Conservation (phyloP, 208 protist species). For the Acanthamoeba healyi region DNA sequence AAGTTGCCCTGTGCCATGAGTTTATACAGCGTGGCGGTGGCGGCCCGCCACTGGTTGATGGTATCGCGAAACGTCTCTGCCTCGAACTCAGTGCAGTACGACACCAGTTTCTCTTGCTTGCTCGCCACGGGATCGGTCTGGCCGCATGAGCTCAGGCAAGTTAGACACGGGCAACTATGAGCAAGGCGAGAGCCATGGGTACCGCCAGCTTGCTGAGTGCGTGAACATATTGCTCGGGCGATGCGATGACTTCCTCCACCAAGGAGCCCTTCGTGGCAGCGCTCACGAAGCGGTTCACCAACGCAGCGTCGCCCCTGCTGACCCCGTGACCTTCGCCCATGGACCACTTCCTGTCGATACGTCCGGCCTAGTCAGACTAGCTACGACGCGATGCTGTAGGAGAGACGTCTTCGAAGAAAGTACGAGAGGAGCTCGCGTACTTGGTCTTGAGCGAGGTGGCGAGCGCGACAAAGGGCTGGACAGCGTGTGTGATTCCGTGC, state of each 20-base stretch:
- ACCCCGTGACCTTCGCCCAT: neutral
- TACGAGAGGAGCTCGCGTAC: neutral
- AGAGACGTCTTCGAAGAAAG: neutral
- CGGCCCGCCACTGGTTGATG: neutral
- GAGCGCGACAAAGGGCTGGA: neutral
- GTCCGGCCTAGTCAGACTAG: neutral
- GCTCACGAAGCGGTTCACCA: conserved; percentile 1
- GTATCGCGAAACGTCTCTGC: neutral
- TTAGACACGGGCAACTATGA: too few relatives aligned
- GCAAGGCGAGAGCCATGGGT: too few relatives aligned
- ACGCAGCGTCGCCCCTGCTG: neutral
- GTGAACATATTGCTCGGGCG: neutral
- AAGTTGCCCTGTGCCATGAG: neutral
- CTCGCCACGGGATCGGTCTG: neutral
- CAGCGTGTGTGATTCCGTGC: neutral
- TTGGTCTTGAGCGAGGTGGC: neutral
- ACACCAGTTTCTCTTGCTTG: neutral
- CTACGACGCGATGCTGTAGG: neutral
- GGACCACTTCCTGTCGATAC: neutral
- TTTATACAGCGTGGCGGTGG: conserved; percentile 8
- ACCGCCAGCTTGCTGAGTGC: neutral
- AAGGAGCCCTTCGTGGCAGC: neutral
- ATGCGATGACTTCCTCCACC: neutral
- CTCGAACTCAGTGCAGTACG: neutral
- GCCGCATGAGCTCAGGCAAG: neutral